Conservation (phyloP, 23 red algal genomes). For the Agarophyton chilense region DNA sequence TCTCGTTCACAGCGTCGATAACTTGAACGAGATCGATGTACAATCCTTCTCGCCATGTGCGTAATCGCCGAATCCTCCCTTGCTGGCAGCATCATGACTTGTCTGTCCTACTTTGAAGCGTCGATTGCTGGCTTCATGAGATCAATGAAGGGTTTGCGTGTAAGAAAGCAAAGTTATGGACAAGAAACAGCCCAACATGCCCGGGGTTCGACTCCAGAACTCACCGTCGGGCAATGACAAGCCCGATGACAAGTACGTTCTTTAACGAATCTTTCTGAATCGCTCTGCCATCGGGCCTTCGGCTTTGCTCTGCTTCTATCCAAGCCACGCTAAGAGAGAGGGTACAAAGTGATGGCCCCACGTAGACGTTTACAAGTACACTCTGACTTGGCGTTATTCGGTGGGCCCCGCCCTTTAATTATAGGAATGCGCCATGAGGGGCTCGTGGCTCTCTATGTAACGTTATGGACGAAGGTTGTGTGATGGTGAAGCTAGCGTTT, state of each 20-base stretch:
- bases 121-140: background rate
- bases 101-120: constrained; percentile 3
- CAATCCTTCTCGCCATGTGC: background rate
- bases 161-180: background rate
- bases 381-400: background rate
- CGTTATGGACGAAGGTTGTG: background rate
- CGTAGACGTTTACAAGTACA: background rate
- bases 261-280: background rate
- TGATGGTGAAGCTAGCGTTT: background rate
- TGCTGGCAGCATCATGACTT: constrained; percentile 26
- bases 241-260: background rate
- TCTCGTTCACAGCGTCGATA: background rate
- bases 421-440: background rate
- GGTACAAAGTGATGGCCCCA: background rate
- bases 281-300: background rate
- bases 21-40: background rate
- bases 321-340: background rate
- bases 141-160: background rate
- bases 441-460: background rate
- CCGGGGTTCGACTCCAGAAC: background rate
- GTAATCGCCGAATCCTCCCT: background rate
- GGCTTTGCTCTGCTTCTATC: background rate
- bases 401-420: background rate
- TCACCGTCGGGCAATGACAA: background rate
- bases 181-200: background rate